A percentile compares a stretch with the other conserved stretches of the same genome.
These are phyloP conservation scores for Aureobasidium sp. DNA, from an alignment of 2,329 filamentous ascomycete species.

Conservation along the genomic window DNA sequence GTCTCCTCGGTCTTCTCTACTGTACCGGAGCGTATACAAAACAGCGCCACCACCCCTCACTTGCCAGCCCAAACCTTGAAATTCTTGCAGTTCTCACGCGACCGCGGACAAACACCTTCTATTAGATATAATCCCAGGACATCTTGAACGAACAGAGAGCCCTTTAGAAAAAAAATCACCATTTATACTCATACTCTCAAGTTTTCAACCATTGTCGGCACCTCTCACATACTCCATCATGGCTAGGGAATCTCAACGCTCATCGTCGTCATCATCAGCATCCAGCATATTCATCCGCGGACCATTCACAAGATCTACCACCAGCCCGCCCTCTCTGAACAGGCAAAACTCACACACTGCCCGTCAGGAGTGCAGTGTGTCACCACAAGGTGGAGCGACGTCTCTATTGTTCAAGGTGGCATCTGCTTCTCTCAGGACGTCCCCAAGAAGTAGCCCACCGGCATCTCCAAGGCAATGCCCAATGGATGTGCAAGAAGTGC, in stretches of 20 bases:
- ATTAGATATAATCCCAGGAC: neutral
- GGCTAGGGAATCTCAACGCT: slow-evolving; percentile 9
- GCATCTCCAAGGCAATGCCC: slow-evolving; percentile 9
- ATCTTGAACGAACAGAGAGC: neutral
- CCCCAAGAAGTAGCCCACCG: slow-evolving; percentile 8
- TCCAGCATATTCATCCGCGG: slow-evolving; percentile 15
- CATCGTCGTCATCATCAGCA: slow-evolving; percentile 4
- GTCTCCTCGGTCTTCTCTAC: neutral
- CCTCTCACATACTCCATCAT: neutral
- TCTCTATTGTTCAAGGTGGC: slow-evolving; percentile 7
- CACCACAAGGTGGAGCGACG: neutral
- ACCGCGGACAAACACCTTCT: neutral
- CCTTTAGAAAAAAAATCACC: neutral
- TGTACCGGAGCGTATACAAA: neutral
- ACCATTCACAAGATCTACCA: slow-evolving; percentile 20
- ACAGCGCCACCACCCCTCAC: slow-evolving; percentile 10
- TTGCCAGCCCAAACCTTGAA: slow-evolving; percentile 2
- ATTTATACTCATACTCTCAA: neutral
- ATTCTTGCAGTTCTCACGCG: slow-evolving; percentile 6
- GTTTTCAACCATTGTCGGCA: neutral
- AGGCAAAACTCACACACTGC: slow-evolving; percentile 23
- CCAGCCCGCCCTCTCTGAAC: slow-evolving; percentile 23
- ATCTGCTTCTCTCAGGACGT: slow-evolving; percentile 5
- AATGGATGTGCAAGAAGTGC: neutral
- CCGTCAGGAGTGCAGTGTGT: slow-evolving; percentile 11